Percentiles rank a stretch among this genome's conserved stretches.
These are phyloP conservation scores for Spathaspora boniae DNA, from an alignment of 805 yeast genomes.

Conservation along the genomic window DNA sequence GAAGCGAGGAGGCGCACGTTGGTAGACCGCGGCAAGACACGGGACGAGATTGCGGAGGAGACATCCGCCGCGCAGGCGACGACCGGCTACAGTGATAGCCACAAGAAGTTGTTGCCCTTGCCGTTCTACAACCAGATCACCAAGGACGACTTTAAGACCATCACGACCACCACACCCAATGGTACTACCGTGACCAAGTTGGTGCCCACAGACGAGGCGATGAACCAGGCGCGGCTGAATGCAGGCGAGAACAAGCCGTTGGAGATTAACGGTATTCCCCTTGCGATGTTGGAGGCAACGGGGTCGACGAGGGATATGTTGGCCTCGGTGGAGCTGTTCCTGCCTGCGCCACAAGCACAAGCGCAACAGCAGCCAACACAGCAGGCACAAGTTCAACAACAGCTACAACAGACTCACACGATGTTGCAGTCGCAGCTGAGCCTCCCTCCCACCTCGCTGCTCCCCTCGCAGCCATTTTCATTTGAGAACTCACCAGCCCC, in stretches of 20 bases:
- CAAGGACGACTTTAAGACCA: constrained; percentile 81
- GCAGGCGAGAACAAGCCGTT: constrained; percentile 56
- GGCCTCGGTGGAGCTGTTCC: constrained; percentile 2
- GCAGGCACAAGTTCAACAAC: constrained; percentile 1
- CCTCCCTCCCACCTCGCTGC: constrained; percentile 4
- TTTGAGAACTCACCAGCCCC: neutral
- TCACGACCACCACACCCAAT: constrained; percentile 82
- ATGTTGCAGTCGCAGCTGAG: constrained; percentile 6
- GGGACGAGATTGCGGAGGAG: neutral
- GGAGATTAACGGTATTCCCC: constrained; percentile 67
- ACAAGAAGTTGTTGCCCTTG: constrained; percentile 57
- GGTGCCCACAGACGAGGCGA: constrained; percentile 80
- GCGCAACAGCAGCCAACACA: constrained; percentile 1
- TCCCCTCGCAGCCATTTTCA: constrained; percentile 9
- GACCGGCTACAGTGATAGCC: constrained; percentile 12
- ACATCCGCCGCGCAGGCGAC: constrained; percentile 1
- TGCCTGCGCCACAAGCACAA: constrained; percentile 1
- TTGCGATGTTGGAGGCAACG: constrained; percentile 73
- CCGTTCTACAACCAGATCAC: constrained; percentile 91
- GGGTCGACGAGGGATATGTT: constrained; percentile 53
- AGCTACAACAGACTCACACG: constrained; percentile 6
- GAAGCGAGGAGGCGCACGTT: constrained; percentile 77
- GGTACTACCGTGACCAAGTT: constrained; percentile 89
- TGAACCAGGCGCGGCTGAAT: constrained; percentile 55
- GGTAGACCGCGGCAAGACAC: constrained; percentile 24